Evolutionary conservation across 176 grass and related monocot species (phyloP), one percentile per base, ranked within the genome.

Genomic region (Oryza glaberrima): DNA sequence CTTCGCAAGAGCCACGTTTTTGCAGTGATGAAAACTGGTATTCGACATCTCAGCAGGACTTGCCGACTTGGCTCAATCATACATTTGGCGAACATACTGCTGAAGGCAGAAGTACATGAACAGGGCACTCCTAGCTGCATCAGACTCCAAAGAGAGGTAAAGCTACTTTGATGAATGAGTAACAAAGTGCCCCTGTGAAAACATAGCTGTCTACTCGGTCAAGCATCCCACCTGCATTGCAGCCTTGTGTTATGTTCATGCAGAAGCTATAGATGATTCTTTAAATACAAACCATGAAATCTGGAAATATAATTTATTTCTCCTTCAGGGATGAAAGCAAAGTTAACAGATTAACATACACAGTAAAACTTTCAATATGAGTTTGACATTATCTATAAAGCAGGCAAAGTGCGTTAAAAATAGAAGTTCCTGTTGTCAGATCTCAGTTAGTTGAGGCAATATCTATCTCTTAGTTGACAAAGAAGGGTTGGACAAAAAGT

Each of bases 161-260:
- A 35, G 67, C 90, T 34, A 99, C 91, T 85, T 92, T 96, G 54
- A 96, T 78, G 86, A 99, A 99, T 7, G 94, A 99, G 89, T 99
- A 96, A 88, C 97, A 90, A 60, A 99, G 88, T 22, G 97, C 97
- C 65, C 97, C 97, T 3, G 97, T 92, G 92, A 99, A 99, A 61
- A 96, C 94, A 36, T 99, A 96, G 86, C 97, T 99, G 85, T 99
- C 97, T 67, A 94, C 84, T 85, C 97, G 92, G 73, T 99, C 97
- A 80, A 99, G 94, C 72, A 99, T 96, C 15, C 97, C 94, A 88
- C 97, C 94, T 99, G 90, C 86, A 90, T 70, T 82, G 22, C 45
- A 83, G 22, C 49, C 54, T 63, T 49, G 26, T 75, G 38, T 90
- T 19, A 86, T 51, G 76, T 69, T 90, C n/a, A 16, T 26, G 5